A percentile compares a stretch with the other conserved stretches of the same genome.
phyloP scores from a whole-genome alignment of 1,284 basidiomycete genomes.

The Ustilago sp. region DNA sequence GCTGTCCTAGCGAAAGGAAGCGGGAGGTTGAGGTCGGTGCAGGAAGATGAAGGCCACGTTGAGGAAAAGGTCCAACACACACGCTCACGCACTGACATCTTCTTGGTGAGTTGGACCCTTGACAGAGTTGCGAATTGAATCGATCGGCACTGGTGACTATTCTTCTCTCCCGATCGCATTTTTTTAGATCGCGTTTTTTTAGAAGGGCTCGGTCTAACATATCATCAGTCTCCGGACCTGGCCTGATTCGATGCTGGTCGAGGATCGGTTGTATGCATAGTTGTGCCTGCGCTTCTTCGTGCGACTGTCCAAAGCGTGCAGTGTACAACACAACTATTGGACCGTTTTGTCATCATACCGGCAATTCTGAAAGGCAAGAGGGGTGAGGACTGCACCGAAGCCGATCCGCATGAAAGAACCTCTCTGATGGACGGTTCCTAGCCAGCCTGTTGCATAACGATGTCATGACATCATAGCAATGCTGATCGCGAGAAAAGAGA shows the following conservation, averaged over 20 bases:
- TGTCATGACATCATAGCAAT: slow-evolving; percentile 1
- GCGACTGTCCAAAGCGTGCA: too few species aligned
- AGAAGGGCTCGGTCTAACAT: not conserved
- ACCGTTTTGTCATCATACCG: not conserved
- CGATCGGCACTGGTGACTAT: not conserved
- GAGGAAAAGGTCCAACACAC: not conserved
- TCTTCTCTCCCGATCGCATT: too few species aligned
- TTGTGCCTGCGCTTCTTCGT: not conserved
- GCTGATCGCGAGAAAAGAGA: not conserved
- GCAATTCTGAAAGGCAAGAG: not conserved
- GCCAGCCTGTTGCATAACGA: not conserved
- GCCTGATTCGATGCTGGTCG: not conserved
- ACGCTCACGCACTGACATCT: slow-evolving; percentile 2
- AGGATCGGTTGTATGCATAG: not conserved
- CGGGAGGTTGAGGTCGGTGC: not conserved
- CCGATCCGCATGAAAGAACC: slow-evolving; percentile 8
- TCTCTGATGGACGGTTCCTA: not conserved
- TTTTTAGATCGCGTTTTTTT: not conserved
- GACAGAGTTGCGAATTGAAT: not conserved
- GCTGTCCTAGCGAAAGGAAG: too few species aligned
- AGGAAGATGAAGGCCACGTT: slow-evolving; percentile 12
- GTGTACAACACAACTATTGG: too few species aligned
- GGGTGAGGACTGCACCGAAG: not conserved
- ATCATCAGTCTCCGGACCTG: not conserved
- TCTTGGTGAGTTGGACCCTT: slow-evolving; percentile 2